A percentile compares a stretch with the other conserved stretches of the same genome.
Evolutionary conservation across 441 rosid species (phyloP).

Genomic region (Syzygium syzygioides): DNA sequence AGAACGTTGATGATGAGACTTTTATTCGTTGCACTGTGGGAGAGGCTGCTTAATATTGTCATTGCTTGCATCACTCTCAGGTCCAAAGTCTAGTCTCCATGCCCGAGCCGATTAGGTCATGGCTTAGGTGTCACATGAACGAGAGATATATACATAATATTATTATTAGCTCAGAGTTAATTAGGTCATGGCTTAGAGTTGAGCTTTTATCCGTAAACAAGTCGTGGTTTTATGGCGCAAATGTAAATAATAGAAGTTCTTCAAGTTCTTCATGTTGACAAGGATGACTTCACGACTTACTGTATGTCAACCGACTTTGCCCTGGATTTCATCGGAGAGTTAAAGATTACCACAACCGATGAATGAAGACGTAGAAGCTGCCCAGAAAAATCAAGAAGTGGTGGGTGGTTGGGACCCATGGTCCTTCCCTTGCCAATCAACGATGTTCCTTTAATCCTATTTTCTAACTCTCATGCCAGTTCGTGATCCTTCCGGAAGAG

Average conservation of each 20-base stretch:
- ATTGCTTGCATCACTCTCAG: background rate
- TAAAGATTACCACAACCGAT: background rate
- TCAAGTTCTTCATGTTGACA: background rate
- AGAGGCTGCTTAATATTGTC: background rate
- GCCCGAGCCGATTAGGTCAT: background rate
- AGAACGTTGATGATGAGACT: background rate
- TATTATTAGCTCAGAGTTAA: background rate
- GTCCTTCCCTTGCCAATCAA: background rate
- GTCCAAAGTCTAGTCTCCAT: background rate
- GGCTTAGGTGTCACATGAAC: background rate
- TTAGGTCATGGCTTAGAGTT: background rate
- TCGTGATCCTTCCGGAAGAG: background rate
- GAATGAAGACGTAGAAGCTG: background rate
- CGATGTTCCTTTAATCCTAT: background rate
- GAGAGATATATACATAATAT: background rate
- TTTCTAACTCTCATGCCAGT: background rate
- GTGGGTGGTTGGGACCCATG: background rate
- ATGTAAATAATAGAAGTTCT: background rate
- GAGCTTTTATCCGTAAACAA: background rate
- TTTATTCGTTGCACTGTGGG: background rate
- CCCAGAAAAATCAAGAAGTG: background rate
- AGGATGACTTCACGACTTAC: background rate
- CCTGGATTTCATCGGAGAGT: background rate
- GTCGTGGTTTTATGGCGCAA: background rate
- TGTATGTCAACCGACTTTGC: background rate